Conservation (phyloP, 495 filamentous ascomycete genomes). For the Collariella sp. region DNA sequence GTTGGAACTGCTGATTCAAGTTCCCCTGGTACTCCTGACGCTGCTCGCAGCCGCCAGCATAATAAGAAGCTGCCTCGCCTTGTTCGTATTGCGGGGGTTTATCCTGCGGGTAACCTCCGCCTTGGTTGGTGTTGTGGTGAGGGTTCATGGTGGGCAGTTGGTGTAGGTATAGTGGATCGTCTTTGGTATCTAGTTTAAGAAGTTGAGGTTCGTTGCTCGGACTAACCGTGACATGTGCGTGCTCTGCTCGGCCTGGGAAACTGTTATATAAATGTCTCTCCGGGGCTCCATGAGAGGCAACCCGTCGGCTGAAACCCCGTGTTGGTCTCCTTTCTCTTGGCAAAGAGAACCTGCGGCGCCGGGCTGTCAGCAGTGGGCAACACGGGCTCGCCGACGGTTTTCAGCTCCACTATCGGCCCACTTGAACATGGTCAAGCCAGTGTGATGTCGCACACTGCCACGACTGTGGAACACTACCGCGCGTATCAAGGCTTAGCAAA, state of each 20-base stretch:
- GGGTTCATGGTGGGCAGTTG: constrained; percentile 7
- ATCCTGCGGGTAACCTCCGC: constrained; percentile 2
- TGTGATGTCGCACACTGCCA: background rate
- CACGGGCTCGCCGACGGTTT: background rate
- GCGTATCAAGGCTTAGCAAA: constrained; percentile 1
- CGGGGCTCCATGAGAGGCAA: no score
- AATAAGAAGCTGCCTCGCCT: constrained; percentile 20
- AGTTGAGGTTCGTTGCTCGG: no score
- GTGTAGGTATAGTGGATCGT: no score
- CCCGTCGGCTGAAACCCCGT: no score
- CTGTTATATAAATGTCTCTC: no score
- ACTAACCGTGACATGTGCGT: no score
- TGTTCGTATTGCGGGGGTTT: constrained; percentile 3
- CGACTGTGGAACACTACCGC: constrained; percentile 1
- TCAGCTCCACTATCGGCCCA: constrained; percentile 2
- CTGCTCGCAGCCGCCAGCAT: constrained; percentile 8
- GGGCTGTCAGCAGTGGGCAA: no score
- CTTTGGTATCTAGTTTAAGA: no score
- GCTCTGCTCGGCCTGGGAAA: no score
- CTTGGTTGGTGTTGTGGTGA: constrained; percentile 10
- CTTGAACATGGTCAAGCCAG: constrained; percentile 1
- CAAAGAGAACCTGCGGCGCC: no score
- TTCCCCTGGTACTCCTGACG: constrained; percentile 10
- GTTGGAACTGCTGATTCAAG: constrained; percentile 14
- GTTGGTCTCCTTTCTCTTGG: no score